Percentiles rank a stretch among this genome's conserved stretches.
phyloP scores from a whole-genome alignment of 2,329 filamentous ascomycete species.

The Paracorniculantispora psalliotae region DNA sequence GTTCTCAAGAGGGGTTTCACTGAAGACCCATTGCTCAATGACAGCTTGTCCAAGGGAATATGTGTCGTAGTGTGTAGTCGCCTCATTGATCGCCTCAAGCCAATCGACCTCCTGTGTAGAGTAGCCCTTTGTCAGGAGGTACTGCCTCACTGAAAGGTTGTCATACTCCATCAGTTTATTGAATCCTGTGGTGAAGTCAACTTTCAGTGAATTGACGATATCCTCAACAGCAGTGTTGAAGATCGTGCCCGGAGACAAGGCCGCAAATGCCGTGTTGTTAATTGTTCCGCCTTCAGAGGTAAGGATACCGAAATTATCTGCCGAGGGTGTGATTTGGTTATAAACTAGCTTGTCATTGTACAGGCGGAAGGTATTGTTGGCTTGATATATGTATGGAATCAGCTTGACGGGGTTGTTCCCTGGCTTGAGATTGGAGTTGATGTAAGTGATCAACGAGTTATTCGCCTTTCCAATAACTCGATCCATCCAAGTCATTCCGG shows the following conservation, averaged over 20 bases:
- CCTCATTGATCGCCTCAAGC: constrained; percentile 23
- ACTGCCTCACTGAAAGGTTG: constrained; percentile 17
- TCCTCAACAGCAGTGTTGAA: neutral
- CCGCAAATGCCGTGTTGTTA: neutral
- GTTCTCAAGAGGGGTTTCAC: constrained; percentile 15
- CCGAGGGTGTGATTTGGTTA: constrained; percentile 4
- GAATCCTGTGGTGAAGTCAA: constrained; percentile 18
- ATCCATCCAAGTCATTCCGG: constrained; percentile 28
- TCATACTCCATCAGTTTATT: constrained; percentile 21
- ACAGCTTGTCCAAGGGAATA: constrained; percentile 21
- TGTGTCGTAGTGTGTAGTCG: constrained; percentile 22
- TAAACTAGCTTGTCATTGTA: constrained; percentile 16
- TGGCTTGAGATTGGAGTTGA: constrained; percentile 16
- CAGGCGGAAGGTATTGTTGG: constrained; percentile 19
- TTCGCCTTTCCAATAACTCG: constrained; percentile 19
- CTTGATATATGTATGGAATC: constrained; percentile 18
- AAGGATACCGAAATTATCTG: constrained; percentile 1
- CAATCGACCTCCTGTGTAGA: constrained; percentile 27
- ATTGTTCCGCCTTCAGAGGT: constrained; percentile 8
- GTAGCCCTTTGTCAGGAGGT: constrained; percentile 22
- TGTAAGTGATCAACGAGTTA: constrained; percentile 21
- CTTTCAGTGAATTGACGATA: constrained; percentile 12
- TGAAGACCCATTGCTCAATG: constrained; percentile 23
- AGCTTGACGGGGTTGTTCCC: neutral
- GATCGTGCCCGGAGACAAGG: neutral